These are phyloP conservation scores for Balansia obtecta DNA, from an alignment of 2,329 filamentous ascomycete species.

Conservation along the genomic window DNA sequence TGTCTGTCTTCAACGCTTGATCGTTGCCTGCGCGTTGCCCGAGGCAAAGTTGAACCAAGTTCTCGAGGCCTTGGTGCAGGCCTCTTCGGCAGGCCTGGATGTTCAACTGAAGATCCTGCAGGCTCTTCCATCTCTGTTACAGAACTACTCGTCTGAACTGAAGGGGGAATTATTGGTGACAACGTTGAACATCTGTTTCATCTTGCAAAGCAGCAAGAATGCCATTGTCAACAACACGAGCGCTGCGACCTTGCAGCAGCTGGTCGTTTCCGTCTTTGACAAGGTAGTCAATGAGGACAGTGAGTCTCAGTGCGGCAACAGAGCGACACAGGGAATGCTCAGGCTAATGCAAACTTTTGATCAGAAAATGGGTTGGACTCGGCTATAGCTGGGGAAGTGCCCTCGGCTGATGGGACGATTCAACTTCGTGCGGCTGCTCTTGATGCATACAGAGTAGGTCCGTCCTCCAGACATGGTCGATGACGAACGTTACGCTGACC, in stretches of 20 bases:
- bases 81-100: constrained; percentile 68
- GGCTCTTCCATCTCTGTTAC: constrained; percentile 74
- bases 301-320: constrained; percentile 18
- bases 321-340: not conserved
- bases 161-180: constrained; percentile 71
- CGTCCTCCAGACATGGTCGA: no score
- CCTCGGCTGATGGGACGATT: constrained; percentile 50
- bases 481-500: constrained; percentile 6
- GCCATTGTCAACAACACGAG: constrained; percentile 91
- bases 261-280: constrained; percentile 87
- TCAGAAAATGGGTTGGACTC: constrained; percentile 35
- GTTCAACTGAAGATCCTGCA: constrained; percentile 94
- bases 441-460: constrained; percentile 66
- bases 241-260: constrained; percentile 88
- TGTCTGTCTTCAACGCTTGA: constrained; percentile 77
- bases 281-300: constrained; percentile 76
- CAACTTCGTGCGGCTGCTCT: constrained; percentile 63
- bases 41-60: constrained; percentile 72
- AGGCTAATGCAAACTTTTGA: not conserved
- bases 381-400: constrained; percentile 52
- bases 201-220: constrained; percentile 83
- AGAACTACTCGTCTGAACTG: constrained; percentile 78
- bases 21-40: constrained; percentile 70
- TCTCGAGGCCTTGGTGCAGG: constrained; percentile 76
- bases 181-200: constrained; percentile 81